Conservation (phyloP, 495 filamentous ascomycete genomes). For the Rusavskia elegans region DNA sequence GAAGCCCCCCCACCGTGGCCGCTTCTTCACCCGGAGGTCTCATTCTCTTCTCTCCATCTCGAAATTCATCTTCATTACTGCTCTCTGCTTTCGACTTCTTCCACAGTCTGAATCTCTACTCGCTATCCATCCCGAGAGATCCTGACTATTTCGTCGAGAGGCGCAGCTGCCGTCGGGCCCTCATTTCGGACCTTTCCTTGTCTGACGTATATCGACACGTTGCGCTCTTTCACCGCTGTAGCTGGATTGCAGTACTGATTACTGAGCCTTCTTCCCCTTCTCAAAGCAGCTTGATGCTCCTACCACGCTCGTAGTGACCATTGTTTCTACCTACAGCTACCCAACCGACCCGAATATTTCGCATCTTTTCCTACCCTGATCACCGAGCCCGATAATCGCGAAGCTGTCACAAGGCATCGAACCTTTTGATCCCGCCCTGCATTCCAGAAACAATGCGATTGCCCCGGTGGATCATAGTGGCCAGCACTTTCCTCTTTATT, state of each 20-base stretch:
- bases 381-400: no score
- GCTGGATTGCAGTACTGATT: not conserved
- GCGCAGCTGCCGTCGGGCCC: not conserved
- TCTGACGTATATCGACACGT: not conserved
- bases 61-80: not conserved
- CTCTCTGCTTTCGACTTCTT: not conserved
- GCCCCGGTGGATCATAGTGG: not conserved
- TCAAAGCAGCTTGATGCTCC: not conserved
- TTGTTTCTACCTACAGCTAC: not conserved
- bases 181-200: not conserved
- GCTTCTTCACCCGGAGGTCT: not conserved
- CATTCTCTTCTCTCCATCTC: not conserved
- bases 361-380: no score
- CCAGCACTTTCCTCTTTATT: not conserved
- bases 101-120: not conserved
- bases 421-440: not conserved
- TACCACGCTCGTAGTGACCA: not conserved
- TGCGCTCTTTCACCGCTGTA: not conserved
- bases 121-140: not conserved
- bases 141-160: not conserved
- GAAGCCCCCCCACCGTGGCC: not conserved
- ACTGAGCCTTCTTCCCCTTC: not conserved
- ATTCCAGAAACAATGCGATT: not conserved
- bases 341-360: no score
- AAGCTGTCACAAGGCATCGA: not conserved